Evolutionary conservation across 257 asterid species (phyloP), one percentile per base, ranked within the genome.

Genomic region (Rubia yunnanensis): DNA sequence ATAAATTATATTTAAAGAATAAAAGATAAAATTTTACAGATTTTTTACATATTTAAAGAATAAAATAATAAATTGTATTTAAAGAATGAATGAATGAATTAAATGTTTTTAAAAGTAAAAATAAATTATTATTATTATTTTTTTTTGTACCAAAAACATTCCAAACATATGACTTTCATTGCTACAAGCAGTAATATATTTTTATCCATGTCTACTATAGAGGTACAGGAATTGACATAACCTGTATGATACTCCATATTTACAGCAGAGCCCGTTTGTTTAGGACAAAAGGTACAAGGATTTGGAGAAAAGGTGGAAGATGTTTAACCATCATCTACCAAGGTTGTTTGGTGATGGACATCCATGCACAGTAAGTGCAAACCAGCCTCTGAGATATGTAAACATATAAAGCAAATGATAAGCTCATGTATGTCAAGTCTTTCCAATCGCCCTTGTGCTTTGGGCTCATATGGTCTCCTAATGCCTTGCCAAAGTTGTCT

Each of bases 371-470:
- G 60, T 92, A 89, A 76, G 95, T 89, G 82, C 97, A 89, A 8
- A 92, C 97, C 76, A 89, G 76, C 83, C 85, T 87, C 80, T 92
- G 98, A 7, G 98, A 87, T 70, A 92, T 87, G 34, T 92, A 92
- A 8, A 92, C 77, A 78, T 92, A 92, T 2, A 92, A 84, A 79
- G 95, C 97, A 83, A 92, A 92, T 20, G 98, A 89, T 14, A 92
- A 79, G 44, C 98, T 77, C 91, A 89, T 89, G 28, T 87, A 77
- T 1, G 89, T 73, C 70, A 92, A 31, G 48, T 92, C 98, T 49
- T 89, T 92, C 98, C 96, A 87, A 39, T 92, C 98, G 44, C 98
- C 98, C 73, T 92, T 89, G 67, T 70, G 74, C 72, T 87, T 79
- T 14, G 98, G 97, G 53, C 96, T 85, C 85, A 86, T 69, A 70